phyloP scores from a whole-genome alignment of 2,329 filamentous ascomycete genomes.

The Sordariomycetes sp. region DNA sequence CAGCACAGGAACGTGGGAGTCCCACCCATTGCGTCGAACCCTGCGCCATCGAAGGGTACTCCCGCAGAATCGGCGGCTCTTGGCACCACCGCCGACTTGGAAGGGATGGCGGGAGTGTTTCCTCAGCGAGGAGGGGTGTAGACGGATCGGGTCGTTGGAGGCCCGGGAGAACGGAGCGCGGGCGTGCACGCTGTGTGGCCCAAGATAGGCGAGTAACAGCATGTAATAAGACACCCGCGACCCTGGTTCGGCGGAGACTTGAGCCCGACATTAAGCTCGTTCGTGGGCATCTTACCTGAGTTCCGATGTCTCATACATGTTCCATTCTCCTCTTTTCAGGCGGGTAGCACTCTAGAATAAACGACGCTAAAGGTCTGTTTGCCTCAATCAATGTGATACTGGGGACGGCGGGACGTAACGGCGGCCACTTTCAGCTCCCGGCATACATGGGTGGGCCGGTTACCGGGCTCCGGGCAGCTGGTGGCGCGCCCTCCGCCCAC shows the following conservation, averaged over 20 bases:
- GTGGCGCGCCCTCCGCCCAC: background rate
- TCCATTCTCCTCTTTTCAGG: background rate
- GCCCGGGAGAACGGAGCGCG: background rate
- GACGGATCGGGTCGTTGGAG: background rate
- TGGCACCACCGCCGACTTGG: background rate
- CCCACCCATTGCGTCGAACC: background rate
- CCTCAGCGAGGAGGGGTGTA: background rate
- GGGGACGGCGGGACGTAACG: background rate
- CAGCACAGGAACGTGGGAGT: background rate
- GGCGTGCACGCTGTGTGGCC: background rate
- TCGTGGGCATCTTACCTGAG: background rate
- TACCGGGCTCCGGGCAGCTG: background rate
- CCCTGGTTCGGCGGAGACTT: background rate
- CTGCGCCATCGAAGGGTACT: background rate
- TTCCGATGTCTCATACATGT: background rate
- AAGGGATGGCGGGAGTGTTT: background rate
- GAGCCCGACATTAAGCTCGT: background rate
- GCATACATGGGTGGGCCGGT: background rate
- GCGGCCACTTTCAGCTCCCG: background rate
- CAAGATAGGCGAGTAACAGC: background rate
- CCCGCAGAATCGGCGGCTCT: background rate
- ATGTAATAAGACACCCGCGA: background rate
- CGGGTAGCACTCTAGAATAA: background rate
- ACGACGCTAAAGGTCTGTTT: background rate
- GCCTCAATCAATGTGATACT: background rate